Evolutionary conservation across 1,284 basidiomycete genomes (phyloP).

Genomic region (Ceratobasidium sp.): DNA sequence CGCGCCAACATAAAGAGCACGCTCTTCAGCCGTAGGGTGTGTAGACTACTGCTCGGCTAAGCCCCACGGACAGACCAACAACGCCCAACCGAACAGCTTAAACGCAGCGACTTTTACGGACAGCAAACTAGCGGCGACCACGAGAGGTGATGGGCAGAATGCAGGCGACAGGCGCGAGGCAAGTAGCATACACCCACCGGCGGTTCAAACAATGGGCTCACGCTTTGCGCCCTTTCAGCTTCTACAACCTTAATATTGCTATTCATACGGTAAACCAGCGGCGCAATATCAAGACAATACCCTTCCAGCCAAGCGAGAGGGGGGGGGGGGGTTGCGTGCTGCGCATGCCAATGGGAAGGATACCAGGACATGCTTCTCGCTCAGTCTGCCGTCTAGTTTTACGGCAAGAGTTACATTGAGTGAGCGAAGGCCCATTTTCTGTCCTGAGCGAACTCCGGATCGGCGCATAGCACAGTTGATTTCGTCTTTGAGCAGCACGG

Average conservation of each 20-base stretch:
- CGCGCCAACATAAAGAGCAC: slow-evolving; percentile 46
- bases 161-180: slow-evolving; percentile 48
- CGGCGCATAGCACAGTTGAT: slow-evolving; percentile 43
- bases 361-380: slow-evolving; percentile 50
- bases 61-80: slow-evolving; percentile 15
- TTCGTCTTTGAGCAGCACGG: slow-evolving; percentile 48
- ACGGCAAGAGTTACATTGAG: slow-evolving; percentile 47
- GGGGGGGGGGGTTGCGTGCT: slow-evolving; percentile 48
- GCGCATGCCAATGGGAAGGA: slow-evolving; percentile 47
- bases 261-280: slow-evolving; percentile 47
- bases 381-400: slow-evolving; percentile 48
- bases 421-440: neutral
- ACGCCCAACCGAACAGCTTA: slow-evolving; percentile 5
- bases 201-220: neutral
- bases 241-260: slow-evolving; percentile 50
- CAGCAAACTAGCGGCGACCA: slow-evolving; percentile 40
- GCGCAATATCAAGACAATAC: slow-evolving; percentile 49
- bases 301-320: slow-evolving; percentile 47
- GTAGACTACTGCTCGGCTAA: slow-evolving; percentile 20
- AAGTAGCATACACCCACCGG: slow-evolving; percentile 1
- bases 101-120: slow-evolving; percentile 48
- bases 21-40: slow-evolving; percentile 3
- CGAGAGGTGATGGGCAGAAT: slow-evolving; percentile 47
- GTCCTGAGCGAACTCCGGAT: neutral
- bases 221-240: neutral